These are phyloP conservation scores for Linaria vulgaris DNA, from an alignment of 257 asterid genomes.

Conservation along the genomic window DNA sequence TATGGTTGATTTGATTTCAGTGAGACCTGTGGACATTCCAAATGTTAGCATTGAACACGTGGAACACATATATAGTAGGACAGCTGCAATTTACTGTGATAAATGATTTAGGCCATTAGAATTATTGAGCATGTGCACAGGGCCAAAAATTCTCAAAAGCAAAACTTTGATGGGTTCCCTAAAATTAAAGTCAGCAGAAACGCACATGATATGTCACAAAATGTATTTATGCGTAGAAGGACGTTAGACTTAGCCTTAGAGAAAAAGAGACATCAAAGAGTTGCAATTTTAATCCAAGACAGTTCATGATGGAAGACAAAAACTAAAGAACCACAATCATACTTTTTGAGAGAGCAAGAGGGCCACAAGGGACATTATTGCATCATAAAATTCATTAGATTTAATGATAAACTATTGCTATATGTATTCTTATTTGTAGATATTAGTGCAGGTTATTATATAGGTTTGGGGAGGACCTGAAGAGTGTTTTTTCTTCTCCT, in stretches of 20 bases:
- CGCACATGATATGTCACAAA: slow-evolving; percentile 47
- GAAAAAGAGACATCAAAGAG: slow-evolving; percentile 20
- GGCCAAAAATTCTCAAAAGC: not conserved
- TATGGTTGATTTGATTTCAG: too few relatives aligned
- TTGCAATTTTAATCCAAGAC: slow-evolving; percentile 35
- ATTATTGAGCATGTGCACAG: slow-evolving; percentile 3
- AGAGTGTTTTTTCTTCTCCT: too few relatives aligned
- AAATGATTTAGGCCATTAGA: not conserved
- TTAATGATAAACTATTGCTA: slow-evolving; percentile 11
- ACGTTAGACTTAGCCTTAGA: not conserved
- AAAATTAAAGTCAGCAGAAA: slow-evolving; percentile 27
- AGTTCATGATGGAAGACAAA: slow-evolving; percentile 38
- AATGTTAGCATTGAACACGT: too few relatives aligned
- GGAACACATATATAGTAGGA: too few relatives aligned
- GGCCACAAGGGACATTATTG: slow-evolving; percentile 38
- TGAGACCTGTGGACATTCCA: too few relatives aligned
- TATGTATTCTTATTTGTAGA: too few relatives aligned
- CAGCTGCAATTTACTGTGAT: not conserved
- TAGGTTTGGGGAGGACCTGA: too few relatives aligned
- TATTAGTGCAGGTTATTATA: too few relatives aligned
- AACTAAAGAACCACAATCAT: slow-evolving; percentile 33
- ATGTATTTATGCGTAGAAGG: slow-evolving; percentile 5
- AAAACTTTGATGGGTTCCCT: slow-evolving; percentile 22
- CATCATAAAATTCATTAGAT: slow-evolving; percentile 20
- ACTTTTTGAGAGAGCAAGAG: slow-evolving; percentile 30